Conservation (phyloP, 495 filamentous ascomycete species). For the Geopyxis carbonaria region DNA sequence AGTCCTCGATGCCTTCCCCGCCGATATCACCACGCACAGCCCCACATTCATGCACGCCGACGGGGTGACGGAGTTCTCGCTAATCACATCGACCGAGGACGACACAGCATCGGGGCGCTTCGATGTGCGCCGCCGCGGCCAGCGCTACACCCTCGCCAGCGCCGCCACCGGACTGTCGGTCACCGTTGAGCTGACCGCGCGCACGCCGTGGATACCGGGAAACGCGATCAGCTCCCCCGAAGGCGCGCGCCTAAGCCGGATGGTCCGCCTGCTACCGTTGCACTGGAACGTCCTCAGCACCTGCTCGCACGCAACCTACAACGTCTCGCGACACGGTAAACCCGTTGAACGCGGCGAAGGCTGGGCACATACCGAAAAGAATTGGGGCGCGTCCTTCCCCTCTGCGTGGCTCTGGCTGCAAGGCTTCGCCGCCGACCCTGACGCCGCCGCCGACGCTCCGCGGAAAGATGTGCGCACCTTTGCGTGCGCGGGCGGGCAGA, state of each 20-base stretch:
- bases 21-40: conserved; percentile 10
- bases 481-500: conserved; percentile 29
- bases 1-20: conserved; percentile 15
- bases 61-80: conserved; percentile 13
- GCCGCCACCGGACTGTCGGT: conserved; percentile 24
- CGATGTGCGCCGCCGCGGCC: neutral
- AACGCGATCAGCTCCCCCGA: conserved; percentile 19
- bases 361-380: conserved; percentile 32
- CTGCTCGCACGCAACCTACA: conserved; percentile 26
- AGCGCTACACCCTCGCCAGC: conserved; percentile 14
- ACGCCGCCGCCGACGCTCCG: neutral
- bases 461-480: conserved; percentile 3
- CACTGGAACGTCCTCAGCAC: conserved; percentile 35
- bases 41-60: neutral
- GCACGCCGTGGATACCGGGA: conserved; percentile 24
- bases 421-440: conserved; percentile 3
- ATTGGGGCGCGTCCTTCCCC: conserved; percentile 32
- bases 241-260: conserved; percentile 21
- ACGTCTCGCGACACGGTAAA: conserved; percentile 2
- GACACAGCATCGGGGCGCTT: conserved; percentile 3
- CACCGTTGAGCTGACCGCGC: conserved; percentile 20
- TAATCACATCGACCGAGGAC: conserved; percentile 2
- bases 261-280: conserved; percentile 29
- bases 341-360: conserved; percentile 20
- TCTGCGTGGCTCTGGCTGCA: conserved; percentile 32